A percentile compares a stretch with the other conserved stretches of the same genome.
Conservation (phyloP, 192 early-diverging fungal species). For the Thamnidium elegans region DNA sequence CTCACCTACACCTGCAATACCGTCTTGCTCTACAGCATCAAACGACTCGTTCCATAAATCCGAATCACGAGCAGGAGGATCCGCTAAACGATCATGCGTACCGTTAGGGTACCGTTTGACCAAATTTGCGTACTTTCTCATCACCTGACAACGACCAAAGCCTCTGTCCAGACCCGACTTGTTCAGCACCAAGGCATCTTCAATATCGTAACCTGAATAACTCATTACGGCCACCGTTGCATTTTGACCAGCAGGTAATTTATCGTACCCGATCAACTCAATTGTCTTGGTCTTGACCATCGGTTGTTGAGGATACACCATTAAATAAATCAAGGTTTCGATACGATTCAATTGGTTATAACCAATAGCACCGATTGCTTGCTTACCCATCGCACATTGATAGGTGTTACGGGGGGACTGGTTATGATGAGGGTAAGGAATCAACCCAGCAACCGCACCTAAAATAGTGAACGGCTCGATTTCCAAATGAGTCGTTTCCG, state of each 20-base stretch:
- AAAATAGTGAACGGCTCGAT: constrained; percentile 95
- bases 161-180: constrained; percentile 83
- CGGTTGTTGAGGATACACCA: constrained; percentile 96
- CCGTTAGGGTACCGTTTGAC: constrained; percentile 87
- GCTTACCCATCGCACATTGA: constrained; percentile 99
- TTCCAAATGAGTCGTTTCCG: constrained; percentile 90
- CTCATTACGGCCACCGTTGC: constrained; percentile 96
- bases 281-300: constrained; percentile 98
- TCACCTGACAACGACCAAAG: constrained; percentile 92
- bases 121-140: constrained; percentile 84
- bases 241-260: constrained; percentile 82
- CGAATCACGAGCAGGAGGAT: constrained; percentile 45
- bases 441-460: constrained; percentile 95
- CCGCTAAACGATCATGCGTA: constrained; percentile 70
- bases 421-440: constrained; percentile 99
- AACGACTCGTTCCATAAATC: constrained; percentile 50
- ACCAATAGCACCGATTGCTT: constrained; percentile 95
- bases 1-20: constrained; percentile 85
- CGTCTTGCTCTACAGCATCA: constrained; percentile 80
- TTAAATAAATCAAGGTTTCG: constrained; percentile 92
- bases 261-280: constrained; percentile 96
- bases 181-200: constrained; percentile 96
- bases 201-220: constrained; percentile 98
- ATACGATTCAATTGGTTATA: constrained; percentile 94
- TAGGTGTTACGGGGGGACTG: constrained; percentile 97